Conservation (phyloP, 164 flowering plant genomes). For the Vitis vinifera region ASM3070453v1 NC_081811.1:8250501-8251000, state of each 20-base stretch:
- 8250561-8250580: too few species aligned
- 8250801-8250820: slow-evolving; percentile 67
- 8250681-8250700: neutral
- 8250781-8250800: slow-evolving; percentile 70
- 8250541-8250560: too few species aligned
- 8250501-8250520: too few species aligned
- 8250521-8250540: too few species aligned
- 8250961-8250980: slow-evolving; percentile 56
- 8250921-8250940: slow-evolving; percentile 68
- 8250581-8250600: too few species aligned
- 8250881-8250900: slow-evolving; percentile 54
- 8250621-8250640: too few species aligned
- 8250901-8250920: slow-evolving; percentile 74
- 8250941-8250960: slow-evolving; percentile 67
- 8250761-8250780: neutral
- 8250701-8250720: neutral
- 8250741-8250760: neutral
- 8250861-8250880: slow-evolving; percentile 72
- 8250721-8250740: neutral
- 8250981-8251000: slow-evolving; percentile 37
- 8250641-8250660: too few species aligned
- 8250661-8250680: too few species aligned
- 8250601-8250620: too few species aligned
- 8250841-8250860: slow-evolving; percentile 45
- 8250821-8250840: slow-evolving; percentile 72